phyloP scores from a whole-genome alignment of 2,329 filamentous ascomycete species.

The Beauveria medogensis region DNA sequence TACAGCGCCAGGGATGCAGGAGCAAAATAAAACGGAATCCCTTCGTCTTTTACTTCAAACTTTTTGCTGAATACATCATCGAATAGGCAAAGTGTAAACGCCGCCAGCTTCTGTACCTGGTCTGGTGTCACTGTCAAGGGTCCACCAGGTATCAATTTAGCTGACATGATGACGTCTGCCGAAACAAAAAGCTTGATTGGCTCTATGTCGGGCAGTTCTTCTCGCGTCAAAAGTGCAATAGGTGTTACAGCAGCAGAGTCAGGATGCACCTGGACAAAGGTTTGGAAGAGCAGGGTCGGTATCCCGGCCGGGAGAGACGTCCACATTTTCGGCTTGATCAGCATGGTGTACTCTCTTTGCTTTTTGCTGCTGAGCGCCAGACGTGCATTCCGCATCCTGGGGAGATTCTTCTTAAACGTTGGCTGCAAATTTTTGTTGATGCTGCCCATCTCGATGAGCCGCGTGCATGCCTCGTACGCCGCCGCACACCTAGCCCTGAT shows the following conservation, averaged over 20 bases:
- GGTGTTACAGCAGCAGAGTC: background rate
- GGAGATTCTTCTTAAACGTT: slow-evolving; percentile 61
- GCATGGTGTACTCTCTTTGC: slow-evolving; percentile 66
- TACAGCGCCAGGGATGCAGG: slow-evolving; percentile 37
- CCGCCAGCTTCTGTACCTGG: slow-evolving; percentile 48
- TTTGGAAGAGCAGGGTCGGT: slow-evolving; percentile 48
- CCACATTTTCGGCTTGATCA: slow-evolving; percentile 73
- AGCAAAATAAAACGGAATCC: slow-evolving; percentile 77
- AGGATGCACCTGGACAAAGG: background rate
- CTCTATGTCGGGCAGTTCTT: background rate
- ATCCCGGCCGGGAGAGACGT: slow-evolving; percentile 26
- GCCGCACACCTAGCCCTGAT: slow-evolving; percentile 77
- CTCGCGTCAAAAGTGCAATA: background rate
- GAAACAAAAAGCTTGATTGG: background rate
- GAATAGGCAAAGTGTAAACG: slow-evolving; percentile 70
- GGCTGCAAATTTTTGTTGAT: slow-evolving; percentile 71
- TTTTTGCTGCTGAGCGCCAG: slow-evolving; percentile 76
- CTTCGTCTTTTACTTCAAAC: slow-evolving; percentile 54
- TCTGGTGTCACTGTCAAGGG: slow-evolving; percentile 36
- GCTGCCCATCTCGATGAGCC: slow-evolving; percentile 56
- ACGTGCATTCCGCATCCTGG: slow-evolving; percentile 77
- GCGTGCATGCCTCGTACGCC: slow-evolving; percentile 73
- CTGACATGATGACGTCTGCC: background rate
- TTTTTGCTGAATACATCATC: slow-evolving; percentile 82
- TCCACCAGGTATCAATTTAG: slow-evolving; percentile 20